A percentile compares a stretch with the other conserved stretches of the same genome.
Evolutionary conservation across 352 stramenopile species (phyloP).

Genomic region (Globisporangium rhizosaccharum): DNA sequence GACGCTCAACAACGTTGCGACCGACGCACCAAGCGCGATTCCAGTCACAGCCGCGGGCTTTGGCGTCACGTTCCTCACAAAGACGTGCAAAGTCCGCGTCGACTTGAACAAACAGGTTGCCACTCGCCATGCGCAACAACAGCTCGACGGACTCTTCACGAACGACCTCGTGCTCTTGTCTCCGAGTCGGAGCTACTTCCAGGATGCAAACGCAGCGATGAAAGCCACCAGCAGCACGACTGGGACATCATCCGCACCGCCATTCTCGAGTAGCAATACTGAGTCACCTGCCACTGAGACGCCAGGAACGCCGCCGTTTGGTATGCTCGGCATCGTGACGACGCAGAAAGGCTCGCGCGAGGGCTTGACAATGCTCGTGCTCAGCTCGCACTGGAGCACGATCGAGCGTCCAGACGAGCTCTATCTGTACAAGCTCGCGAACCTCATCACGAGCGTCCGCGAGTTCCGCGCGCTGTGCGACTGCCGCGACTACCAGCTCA

Average conservation of each 20-base stretch:
- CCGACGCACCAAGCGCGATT: constrained; percentile 46
- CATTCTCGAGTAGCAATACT: constrained; percentile 2
- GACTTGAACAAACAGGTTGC: constrained; percentile 46
- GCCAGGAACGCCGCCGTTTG: constrained; percentile 15
- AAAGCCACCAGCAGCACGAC: background rate
- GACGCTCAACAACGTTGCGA: constrained; percentile 71
- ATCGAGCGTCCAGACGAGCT: constrained; percentile 48
- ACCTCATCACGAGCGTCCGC: constrained; percentile 84
- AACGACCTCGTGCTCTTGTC: constrained; percentile 82
- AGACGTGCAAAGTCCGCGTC: constrained; percentile 64
- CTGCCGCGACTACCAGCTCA: constrained; percentile 65
- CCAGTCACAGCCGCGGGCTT: constrained; percentile 40
- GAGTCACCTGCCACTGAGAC: background rate
- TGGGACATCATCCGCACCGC: constrained; percentile 5
- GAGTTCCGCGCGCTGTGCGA: constrained; percentile 85
- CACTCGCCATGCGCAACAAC: constrained; percentile 17
- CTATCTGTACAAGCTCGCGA: constrained; percentile 83
- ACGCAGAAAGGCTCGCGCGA: constrained; percentile 68
- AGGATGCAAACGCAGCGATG: constrained; percentile 21
- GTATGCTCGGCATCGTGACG: constrained; percentile 70
- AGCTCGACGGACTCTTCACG: constrained; percentile 47
- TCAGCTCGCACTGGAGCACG: constrained; percentile 40
- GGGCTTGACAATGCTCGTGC: constrained; percentile 61
- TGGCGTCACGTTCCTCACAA: constrained; percentile 52
- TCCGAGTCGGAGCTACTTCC: constrained; percentile 46